Base-by-base conservation (phyloP, 2,329 filamentous ascomycete species). In the Daldinia eschscholtzii region DNA sequence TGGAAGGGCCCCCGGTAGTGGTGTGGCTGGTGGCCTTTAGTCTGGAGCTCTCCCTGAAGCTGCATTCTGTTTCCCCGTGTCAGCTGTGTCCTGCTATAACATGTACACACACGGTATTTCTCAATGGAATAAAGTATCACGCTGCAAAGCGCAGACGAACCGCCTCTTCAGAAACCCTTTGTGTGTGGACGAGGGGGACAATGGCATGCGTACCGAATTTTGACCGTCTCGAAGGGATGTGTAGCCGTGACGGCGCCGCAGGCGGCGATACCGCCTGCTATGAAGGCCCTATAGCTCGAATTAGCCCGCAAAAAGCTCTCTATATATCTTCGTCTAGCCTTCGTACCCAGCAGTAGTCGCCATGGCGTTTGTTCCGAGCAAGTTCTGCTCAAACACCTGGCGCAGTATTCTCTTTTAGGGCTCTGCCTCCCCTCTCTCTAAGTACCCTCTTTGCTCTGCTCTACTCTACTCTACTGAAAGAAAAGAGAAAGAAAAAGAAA, bases 151-250 rank as follows among this genome's bases (percentile, higher is more conserved):
- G 30, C 28, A 53, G 48, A 53, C 13, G 9, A 53, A 35, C 28
- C 33, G 52, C 33, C n/a, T 37, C 30, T 15, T n/a, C 35, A 33
- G 4, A 52, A 33, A 42, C 42, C 44, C 28, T 64, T 61, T 55
- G 41, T 68, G n/a, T 52, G 35, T 26, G 18, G 33, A 37, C n/a
- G 33, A 55, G 52, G 33, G 33, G 33, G 33, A 37, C 20, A 55
- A 55, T 55, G 52, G 64, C 12, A 48, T 65, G 78, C 86, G 79
- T 85, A 94, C 92, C 94, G 92, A 79, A 98, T 98, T 88, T 99
- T 99, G 80, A 99, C 94, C 12, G 95, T 98, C 83, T 99, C 96
- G 83, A 98, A 98, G 64, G 94, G 94, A 82, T 99, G 96, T 57
- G 96, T 98, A 73, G 97, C 94, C 44, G 95, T 98, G 65, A 99